Base-by-base conservation (phyloP, 2,329 filamentous ascomycete genomes). In the Penicillium polonicum region DNA sequence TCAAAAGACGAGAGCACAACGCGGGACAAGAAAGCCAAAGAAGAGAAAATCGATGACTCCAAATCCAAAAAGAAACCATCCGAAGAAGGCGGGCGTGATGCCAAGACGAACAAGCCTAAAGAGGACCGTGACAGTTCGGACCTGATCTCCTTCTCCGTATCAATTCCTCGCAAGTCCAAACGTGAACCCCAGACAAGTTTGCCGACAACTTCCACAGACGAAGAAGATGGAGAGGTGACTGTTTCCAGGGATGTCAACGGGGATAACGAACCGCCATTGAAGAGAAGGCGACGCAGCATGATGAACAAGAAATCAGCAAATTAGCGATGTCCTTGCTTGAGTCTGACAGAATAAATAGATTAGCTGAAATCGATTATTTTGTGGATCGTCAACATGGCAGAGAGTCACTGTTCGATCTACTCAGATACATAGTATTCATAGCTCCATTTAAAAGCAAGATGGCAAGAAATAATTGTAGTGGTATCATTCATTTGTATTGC, bases 51-150 rank as follows among this genome's bases (percentile, higher is more conserved):
- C 8, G 36, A 57, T 17, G 42, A 41, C 29, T 49, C 55, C n/a
- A 59, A 59, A 9, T n/a, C 65, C 81, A 77, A 67, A 76, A 76
- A 33, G 76, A 55, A 60, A 41, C 15, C 55, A 39, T 51, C 56
- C 12, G 55, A 55, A 33, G 35, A 52, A 45, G 46, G 48, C 3
- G 57, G 56, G 21, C 21, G 41, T n/a, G 41, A 49, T 23, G 27
- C 58, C 5, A 50, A 56, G 8, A 61, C 59, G 27, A 54, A 50
- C 25, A 57, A 65, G 19, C 46, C 60, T 7, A 59, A 63, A n/a
- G 53, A 65, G 21, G 9, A 17, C 8, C 42, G 58, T 23, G 52
- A 68, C 8, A 62, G 68, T 9, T 42, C 59, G 44, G 65, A 71
- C 13, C 45, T 76, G 43, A 55, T 76, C 17, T 69, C 67, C 3